phyloP scores from a whole-genome alignment of 2,329 filamentous ascomycete genomes.

The Podosphaera aphanis region DNA sequence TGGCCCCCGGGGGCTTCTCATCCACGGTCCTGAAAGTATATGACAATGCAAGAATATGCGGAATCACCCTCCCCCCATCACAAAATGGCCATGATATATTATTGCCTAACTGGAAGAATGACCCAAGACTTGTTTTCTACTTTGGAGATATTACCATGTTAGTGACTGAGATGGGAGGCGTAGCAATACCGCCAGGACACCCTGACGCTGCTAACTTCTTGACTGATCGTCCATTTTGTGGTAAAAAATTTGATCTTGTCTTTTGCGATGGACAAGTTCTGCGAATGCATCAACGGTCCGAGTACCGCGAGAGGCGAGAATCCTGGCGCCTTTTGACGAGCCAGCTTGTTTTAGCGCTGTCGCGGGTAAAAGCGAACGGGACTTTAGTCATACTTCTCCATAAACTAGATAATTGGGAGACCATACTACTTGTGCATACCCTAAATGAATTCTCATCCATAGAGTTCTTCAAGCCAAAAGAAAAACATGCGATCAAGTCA shows the following conservation, averaged over 20 bases:
- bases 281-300: constrained; percentile 9
- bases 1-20: constrained; percentile 8
- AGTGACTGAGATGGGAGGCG: constrained; percentile 1
- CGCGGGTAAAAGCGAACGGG: constrained; percentile 6
- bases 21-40: constrained; percentile 3
- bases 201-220: constrained; percentile 6
- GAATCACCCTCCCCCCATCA: constrained; percentile 7
- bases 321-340: constrained; percentile 6
- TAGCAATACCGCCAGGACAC: constrained; percentile 4
- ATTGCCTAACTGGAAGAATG: constrained; percentile 1
- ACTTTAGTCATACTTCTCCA: constrained; percentile 11
- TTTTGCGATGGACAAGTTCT: constrained; percentile 12
- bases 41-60: constrained; percentile 3
- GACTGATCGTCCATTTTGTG: constrained; percentile 5
- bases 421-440: constrained; percentile 6
- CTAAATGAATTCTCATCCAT: constrained; percentile 10
- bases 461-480: constrained; percentile 10
- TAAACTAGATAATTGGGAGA: constrained; percentile 8
- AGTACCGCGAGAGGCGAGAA: constrained; percentile 6
- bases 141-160: constrained; percentile 4
- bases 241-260: constrained; percentile 10
- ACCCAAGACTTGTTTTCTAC: constrained; percentile 1
- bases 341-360: constrained; percentile 10
- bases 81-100: constrained; percentile 9
- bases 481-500: constrained; percentile 6